Base-by-base conservation (phyloP, 768 basidiomycete species). In the Naganishia randhawae region DNA sequence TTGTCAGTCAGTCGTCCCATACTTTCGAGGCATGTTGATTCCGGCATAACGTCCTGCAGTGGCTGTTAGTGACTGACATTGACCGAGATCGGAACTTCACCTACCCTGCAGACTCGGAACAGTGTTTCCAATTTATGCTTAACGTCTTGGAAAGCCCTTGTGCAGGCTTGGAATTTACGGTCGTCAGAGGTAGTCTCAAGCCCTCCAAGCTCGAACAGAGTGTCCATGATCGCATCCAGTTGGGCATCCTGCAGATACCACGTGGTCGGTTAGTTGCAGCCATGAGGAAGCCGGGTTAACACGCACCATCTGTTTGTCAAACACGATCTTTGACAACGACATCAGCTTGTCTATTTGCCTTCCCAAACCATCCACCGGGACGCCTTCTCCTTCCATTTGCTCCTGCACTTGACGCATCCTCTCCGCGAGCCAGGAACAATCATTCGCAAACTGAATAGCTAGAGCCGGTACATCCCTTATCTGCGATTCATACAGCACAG, bases 401-500 rank as follows among this genome's bases (percentile, higher is more conserved):
- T 61, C 57, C 22, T 27, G 22, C 35, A 61, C 39, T 2, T 25
- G 19, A 9, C 37, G 57, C n/a, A 81, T 82, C 0, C 88, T 76
- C 72, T 88, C 69, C 0, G 81, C 74, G 31, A 94, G 83, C 76
- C 88, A 90, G 25, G 84, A 73, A 71, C 87, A 91, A 70, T 94
- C 89, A 76, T 96, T 96, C 19, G 90, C 87, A 76, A 89, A 89
- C 55, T 86, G 85, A 84, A 95, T 87, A 0, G 84, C 82, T 31
- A 82, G 79, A 22, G 85, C 85, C 11, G 87, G 81, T 0, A 83
- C 81, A 41, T 82, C 77, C 27, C 75, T 75, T 33, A 89, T 78
- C 51, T 82, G 81, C 41, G 81, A 73, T 0, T 82, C 78, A 68
- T 86, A 86, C 37, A 83, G 83, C 41, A 89, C 83, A 14, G 91